Evolutionary conservation across 331 rosid genomes (phyloP), one percentile per base, ranked within the genome.

Genomic region (Arachis monticola): DNA sequence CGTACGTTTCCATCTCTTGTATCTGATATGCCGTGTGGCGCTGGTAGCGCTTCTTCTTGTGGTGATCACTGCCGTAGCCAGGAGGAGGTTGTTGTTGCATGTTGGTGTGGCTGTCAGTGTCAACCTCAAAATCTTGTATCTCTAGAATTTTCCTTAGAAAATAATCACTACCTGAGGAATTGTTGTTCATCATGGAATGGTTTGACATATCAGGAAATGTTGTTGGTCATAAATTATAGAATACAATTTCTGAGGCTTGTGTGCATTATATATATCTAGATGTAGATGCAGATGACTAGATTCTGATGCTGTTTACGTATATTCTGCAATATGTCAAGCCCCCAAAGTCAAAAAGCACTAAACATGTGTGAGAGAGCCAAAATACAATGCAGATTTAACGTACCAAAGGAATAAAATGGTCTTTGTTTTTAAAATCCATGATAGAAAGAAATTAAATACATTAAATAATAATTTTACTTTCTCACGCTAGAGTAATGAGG

Each of bases 21-120:
- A 82, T 88, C 78, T 92, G 96, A 9, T 32, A 83, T n/a, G 76
- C 85, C 0, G 93, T 63, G 77, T 88, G 96, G 61, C 96, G 96
- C 22, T 67, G 82, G 58, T 85, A 81, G 8, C 86, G 83, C 67
- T 77, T 89, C 75, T 38, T 87, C 10, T 81, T 82, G 10, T 77
- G 35, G 3, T 72, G 82, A 12, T 82, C 77, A 44, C 61, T 59
- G 12, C 82, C 91, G 13, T 79, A 85, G 7, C 70, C 77, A 0
- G 83, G 80, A 38, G 87, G 80, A 73, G 62, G 27, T 2, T 58
- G 69, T 30, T 88, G 86, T 17, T 17, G 22, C 31, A 72, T 84
- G 35, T 64, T 83, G 64, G 83, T 87, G 0, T 83, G 82, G 5
- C 22, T 17, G 22, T 81, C 81, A 0, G 85, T 72, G 71, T 76